A percentile compares a stretch with the other conserved stretches of the same genome.
phyloP scores from a whole-genome alignment of 768 basidiomycete genomes.

The Sporobolomyces roseus region DNA sequence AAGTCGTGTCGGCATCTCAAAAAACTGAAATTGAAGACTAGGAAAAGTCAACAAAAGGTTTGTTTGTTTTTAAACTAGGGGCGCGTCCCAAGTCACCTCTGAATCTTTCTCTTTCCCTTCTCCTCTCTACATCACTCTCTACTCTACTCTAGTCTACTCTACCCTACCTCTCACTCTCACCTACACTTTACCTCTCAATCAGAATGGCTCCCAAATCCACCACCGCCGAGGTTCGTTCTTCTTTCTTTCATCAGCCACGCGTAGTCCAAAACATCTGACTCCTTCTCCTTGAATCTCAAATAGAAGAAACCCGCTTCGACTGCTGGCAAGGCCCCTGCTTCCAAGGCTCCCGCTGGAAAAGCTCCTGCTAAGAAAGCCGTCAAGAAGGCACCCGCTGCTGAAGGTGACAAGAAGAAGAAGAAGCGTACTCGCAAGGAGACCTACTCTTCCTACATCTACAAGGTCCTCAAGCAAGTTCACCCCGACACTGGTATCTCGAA shows the following conservation, averaged over 20 bases:
- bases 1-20: too few species aligned
- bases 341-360: conserved; percentile 37
- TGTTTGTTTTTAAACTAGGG: too few species aligned
- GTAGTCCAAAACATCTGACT: not conserved
- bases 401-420: conserved; percentile 30
- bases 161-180: too few species aligned
- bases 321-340: conserved; percentile 39
- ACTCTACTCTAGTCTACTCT: not conserved
- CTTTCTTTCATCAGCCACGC: not conserved
- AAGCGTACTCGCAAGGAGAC: conserved; percentile 59
- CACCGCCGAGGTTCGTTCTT: conserved; percentile 19
- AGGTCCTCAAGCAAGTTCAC: conserved; percentile 65
- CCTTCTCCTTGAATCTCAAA: not conserved
- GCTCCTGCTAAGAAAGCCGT: conserved; percentile 42
- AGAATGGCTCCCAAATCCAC: conserved; percentile 56
- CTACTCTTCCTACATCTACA: conserved; percentile 53
- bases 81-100: not conserved
- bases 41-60: too few species aligned
- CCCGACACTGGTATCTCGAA: conserved; percentile 99
- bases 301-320: conserved; percentile 54
- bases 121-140: not conserved
- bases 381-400: conserved; percentile 34
- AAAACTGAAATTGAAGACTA: too few species aligned
- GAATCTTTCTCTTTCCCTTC: conserved; percentile 10
- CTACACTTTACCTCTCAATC: conserved; percentile 5